Conservation (phyloP, 805 yeast species). For the Saturnispora kantuleensis region DNA sequence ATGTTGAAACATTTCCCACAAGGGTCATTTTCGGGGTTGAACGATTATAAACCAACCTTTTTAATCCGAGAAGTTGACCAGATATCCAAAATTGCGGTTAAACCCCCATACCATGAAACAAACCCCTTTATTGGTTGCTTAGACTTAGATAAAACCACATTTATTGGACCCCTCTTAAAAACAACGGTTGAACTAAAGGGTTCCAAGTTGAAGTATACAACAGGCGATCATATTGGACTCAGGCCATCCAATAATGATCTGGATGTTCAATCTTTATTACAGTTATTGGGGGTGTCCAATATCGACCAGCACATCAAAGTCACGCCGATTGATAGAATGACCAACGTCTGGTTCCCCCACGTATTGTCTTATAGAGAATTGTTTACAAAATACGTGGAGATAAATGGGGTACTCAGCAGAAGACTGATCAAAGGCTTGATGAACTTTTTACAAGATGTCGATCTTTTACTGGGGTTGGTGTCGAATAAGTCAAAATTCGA, state of each 20-base stretch:
- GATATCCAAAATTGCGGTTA: background rate
- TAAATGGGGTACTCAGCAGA: constrained; percentile 79
- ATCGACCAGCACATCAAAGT: constrained; percentile 45
- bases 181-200: constrained; percentile 57
- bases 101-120: constrained; percentile 20
- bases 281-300: constrained; percentile 47
- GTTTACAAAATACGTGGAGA: constrained; percentile 71
- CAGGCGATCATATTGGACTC: constrained; percentile 91
- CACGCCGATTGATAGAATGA: constrained; percentile 49
- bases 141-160: constrained; percentile 32
- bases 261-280: constrained; percentile 52
- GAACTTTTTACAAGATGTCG: constrained; percentile 23
- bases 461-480: constrained; percentile 34
- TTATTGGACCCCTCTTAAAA: constrained; percentile 61
- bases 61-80: constrained; percentile 25
- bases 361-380: constrained; percentile 75
- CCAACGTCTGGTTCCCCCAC: constrained; percentile 45
- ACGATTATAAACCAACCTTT: constrained; percentile 51
- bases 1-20: background rate
- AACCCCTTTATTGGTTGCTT: constrained; percentile 65
- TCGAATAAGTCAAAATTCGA: constrained; percentile 55
- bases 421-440: constrained; percentile 39
- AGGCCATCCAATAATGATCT: constrained; percentile 75
- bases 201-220: constrained; percentile 64
- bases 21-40: constrained; percentile 3